Evolutionary conservation across 2,329 filamentous ascomycete species (phyloP).

Genomic region (Hypoxylon rubiginosum): DNA sequence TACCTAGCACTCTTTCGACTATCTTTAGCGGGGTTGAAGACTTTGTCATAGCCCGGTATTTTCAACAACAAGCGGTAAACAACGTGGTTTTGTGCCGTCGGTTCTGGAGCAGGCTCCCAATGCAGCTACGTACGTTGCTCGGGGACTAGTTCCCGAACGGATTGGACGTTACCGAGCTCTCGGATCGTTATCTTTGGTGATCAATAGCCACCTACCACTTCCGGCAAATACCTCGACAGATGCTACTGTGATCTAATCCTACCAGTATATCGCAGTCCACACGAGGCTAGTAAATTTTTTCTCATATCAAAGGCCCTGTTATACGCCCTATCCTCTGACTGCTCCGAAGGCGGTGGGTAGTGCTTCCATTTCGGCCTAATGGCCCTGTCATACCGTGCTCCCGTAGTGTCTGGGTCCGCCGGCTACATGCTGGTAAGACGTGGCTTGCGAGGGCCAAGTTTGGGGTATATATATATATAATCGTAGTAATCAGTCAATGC

Average conservation of each 20-base stretch:
- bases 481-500: slow-evolving; percentile 1
- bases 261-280: slow-evolving; percentile 13
- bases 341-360: slow-evolving; percentile 9
- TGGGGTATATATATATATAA: slow-evolving; percentile 27
- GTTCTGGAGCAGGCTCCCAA: background rate
- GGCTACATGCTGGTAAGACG: slow-evolving; percentile 9
- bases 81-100: background rate
- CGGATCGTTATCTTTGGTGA: slow-evolving; percentile 32
- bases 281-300: slow-evolving; percentile 20
- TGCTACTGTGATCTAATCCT: slow-evolving; percentile 32
- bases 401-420: background rate
- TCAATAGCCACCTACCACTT: slow-evolving; percentile 37
- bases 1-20: background rate
- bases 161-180: background rate
- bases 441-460: slow-evolving; percentile 5
- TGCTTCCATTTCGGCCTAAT: slow-evolving; percentile 11
- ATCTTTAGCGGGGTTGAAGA: background rate
- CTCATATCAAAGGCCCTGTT: slow-evolving; percentile 13
- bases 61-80: slow-evolving; percentile 25
- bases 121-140: background rate
- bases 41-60: background rate
- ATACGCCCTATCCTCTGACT: slow-evolving; percentile 23
- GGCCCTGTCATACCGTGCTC: slow-evolving; percentile 19
- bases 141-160: background rate
- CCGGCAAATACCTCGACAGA: slow-evolving; percentile 25